Evolutionary conservation across 352 stramenopile species (phyloP).

Genomic region (Thraustochytrium striatum): DNA sequence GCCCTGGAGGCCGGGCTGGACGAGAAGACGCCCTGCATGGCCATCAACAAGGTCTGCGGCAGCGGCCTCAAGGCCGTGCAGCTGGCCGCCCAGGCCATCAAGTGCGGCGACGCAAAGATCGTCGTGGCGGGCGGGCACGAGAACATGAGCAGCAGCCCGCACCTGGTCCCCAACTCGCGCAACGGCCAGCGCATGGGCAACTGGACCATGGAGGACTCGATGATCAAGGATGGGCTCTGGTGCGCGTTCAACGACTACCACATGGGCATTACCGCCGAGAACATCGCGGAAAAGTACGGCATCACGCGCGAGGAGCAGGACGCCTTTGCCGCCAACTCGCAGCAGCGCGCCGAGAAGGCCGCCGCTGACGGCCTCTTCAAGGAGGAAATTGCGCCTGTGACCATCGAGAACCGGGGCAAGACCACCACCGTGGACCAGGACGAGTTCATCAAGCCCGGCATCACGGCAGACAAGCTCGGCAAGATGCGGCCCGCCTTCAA

Average conservation of each 20-base stretch:
- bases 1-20: constrained; percentile 70
- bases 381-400: constrained; percentile 79
- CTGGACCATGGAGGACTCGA: constrained; percentile 54
- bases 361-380: constrained; percentile 74
- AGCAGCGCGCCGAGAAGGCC: constrained; percentile 67
- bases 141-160: constrained; percentile 31
- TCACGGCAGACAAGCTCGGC: constrained; percentile 55
- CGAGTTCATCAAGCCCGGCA: constrained; percentile 59
- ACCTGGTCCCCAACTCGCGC: constrained; percentile 24
- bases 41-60: constrained; percentile 98
- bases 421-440: constrained; percentile 55
- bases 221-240: constrained; percentile 64
- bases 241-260: constrained; percentile 64
- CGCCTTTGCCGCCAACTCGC: constrained; percentile 66
- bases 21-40: constrained; percentile 87
- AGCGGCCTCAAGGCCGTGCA: constrained; percentile 87
- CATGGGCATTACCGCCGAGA: constrained; percentile 78
- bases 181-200: constrained; percentile 36
- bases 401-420: constrained; percentile 46
- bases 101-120: constrained; percentile 49
- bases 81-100: constrained; percentile 62
- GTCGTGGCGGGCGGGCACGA: constrained; percentile 48
- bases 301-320: constrained; percentile 72
- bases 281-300: constrained; percentile 70
- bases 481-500: constrained; percentile 59